These are phyloP conservation scores for Achlya hypogyna DNA, from an alignment of 352 stramenopile species.

Conservation along the genomic window DNA sequence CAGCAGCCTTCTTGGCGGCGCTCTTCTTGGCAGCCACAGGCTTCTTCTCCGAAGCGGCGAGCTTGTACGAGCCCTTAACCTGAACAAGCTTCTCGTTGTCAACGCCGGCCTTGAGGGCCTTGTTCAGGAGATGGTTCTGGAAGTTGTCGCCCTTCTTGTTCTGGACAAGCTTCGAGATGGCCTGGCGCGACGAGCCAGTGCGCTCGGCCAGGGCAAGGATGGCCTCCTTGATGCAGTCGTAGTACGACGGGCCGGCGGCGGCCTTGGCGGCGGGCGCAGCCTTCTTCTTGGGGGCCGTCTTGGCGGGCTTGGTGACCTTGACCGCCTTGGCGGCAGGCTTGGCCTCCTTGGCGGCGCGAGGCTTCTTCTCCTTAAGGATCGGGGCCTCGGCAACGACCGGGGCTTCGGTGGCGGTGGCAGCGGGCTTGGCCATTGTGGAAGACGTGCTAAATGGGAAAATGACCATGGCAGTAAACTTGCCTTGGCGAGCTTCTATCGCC, in stretches of 20 bases:
- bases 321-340: conserved; percentile 4
- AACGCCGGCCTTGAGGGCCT: conserved; percentile 86
- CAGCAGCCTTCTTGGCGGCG: conserved; percentile 18
- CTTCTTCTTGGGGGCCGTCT: conserved; percentile 24
- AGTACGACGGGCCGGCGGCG: conserved; percentile 66
- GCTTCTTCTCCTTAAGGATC: conserved; percentile 4
- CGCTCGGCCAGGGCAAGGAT: conserved; percentile 88
- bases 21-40: conserved; percentile 25
- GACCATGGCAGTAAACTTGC: background rate
- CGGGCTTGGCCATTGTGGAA: conserved; percentile 10
- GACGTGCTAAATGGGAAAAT: conserved; percentile 19
- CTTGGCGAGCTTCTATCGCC: background rate
- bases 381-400: background rate
- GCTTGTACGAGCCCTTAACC: conserved; percentile 93
- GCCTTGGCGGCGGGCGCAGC: conserved; percentile 40
- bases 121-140: conserved; percentile 74
- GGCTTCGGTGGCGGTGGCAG: conserved; percentile 20
- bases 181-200: conserved; percentile 82
- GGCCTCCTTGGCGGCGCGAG: conserved; percentile 18
- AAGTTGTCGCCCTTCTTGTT: conserved; percentile 74
- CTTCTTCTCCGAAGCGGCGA: conserved; percentile 89
- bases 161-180: conserved; percentile 92
- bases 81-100: conserved; percentile 83
- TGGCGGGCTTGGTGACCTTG: conserved; percentile 8
- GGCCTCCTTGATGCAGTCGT: conserved; percentile 90